Evolutionary conservation across 2,329 filamentous ascomycete species (phyloP).

Genomic region (Elsinoe ampelina): DNA sequence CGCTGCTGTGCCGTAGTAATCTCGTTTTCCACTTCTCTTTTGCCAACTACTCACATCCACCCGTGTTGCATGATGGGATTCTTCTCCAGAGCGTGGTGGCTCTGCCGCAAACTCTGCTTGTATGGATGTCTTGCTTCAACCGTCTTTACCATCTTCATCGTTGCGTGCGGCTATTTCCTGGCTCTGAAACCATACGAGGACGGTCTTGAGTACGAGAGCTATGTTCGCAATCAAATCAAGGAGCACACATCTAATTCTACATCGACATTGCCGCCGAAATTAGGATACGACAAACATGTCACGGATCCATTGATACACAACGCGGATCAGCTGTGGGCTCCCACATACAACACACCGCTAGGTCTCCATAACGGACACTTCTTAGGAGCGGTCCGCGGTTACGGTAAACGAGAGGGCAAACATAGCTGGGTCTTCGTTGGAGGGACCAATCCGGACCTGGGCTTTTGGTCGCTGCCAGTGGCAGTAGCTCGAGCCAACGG

Average conservation of each 20-base stretch:
- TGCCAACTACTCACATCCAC: no score
- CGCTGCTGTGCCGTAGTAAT: no score
- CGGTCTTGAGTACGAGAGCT: neutral
- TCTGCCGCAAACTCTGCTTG: constrained; percentile 2
- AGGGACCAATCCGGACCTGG: neutral
- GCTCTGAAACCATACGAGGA: neutral
- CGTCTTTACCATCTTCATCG: neutral
- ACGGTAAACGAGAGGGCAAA: neutral
- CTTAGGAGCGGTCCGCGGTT: neutral
- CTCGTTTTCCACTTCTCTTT: no score
- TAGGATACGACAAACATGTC: neutral
- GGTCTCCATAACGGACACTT: neutral
- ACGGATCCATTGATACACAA: neutral
- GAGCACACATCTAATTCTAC: neutral
- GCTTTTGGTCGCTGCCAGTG: neutral
- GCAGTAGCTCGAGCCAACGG: neutral
- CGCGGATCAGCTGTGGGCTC: neutral
- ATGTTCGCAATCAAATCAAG: neutral
- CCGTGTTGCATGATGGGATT: neutral
- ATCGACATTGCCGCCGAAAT: neutral
- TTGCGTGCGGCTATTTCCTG: neutral
- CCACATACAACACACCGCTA: neutral
- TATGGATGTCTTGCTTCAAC: neutral
- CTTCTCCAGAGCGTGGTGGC: neutral
- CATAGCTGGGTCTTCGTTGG: constrained; percentile 9